Base-by-base conservation (phyloP, 495 filamentous ascomycete species). In the Talaromyces nanjingensis region DNA sequence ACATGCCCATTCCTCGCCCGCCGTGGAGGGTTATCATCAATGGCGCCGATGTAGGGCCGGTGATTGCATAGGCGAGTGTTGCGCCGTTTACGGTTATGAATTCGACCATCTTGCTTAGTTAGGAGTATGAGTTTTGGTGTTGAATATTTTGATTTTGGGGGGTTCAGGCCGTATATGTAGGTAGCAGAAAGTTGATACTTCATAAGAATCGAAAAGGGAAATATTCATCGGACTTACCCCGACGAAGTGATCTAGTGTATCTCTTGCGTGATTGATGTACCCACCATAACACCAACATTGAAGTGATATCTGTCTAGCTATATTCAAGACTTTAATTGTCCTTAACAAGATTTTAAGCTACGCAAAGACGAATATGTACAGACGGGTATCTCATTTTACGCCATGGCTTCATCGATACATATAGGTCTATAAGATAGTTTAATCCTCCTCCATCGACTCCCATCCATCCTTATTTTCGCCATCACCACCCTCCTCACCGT, bases 401-500 rank as follows among this genome's bases (percentile, higher is more conserved):
- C 24, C 18, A 9, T 54, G 24, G 2, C 18, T 22, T 25, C 34
- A 62, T 25, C 20, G 59, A 45, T 33, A 33, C 42, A 62, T 62
- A 18, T 34, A 31, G 7, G 29, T 9, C 12, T n/a, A 42, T 42
- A 1, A 8, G 2, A 37, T 6, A 20, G 4, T 4, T 67, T 75
- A 87, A 70, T 91, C 87, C 75, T 96, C 93, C 65, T 96, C 91
- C 93, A 96, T 96, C 37, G 89, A 93, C 75, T 96, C 92, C 80
- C 87, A 93, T 18, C 87, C 89, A 76, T 87, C 83, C 9, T 67
- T 71, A 59, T 76, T 81, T 20, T 73, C 81, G 53, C 79, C 86
- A 37, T 76, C 85, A n/a, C 67, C 84, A n/a, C 73, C 81, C 22
- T 75, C 84, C 22, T 84, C 88, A 6, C 85, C 84, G 54, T 87